phyloP scores from a whole-genome alignment of 1,139 yeast genomes.

The Taphrina betulina region DNA sequence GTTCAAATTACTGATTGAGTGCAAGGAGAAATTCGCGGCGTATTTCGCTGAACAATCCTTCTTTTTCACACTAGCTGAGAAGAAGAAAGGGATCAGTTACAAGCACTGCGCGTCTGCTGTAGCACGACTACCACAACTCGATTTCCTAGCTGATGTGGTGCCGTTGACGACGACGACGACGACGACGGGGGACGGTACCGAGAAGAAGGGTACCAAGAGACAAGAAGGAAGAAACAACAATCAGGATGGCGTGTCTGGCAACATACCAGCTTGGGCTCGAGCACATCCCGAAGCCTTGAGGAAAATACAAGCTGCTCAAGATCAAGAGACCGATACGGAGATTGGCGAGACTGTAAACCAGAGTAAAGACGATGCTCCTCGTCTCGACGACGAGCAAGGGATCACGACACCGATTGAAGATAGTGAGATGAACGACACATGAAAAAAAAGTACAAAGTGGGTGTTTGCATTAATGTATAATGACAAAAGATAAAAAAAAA shows the following conservation, averaged over 20 bases:
- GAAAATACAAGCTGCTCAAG: neutral
- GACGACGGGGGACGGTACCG: conserved; percentile 14
- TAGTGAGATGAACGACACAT: too few species aligned
- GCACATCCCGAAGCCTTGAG: neutral
- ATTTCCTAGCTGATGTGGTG: conserved; percentile 28
- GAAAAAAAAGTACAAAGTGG: too few species aligned
- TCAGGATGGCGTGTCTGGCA: neutral
- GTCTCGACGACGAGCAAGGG: too few species aligned
- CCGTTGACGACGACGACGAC: conserved; percentile 11
- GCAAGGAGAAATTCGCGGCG: conserved; percentile 27
- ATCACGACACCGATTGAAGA: too few species aligned
- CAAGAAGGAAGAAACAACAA: conserved; percentile 1
- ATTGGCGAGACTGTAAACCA: neutral
- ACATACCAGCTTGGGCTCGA: neutral
- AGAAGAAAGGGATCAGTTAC: conserved; percentile 25
- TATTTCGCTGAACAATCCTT: conserved; percentile 31
- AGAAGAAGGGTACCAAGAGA: neutral
- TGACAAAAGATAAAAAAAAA: too few species aligned
- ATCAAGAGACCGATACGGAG: neutral
- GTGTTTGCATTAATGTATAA: too few species aligned
- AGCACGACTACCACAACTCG: conserved; percentile 28
- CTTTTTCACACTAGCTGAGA: conserved; percentile 29
- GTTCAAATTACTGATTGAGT: too few species aligned
- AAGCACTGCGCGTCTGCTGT: conserved; percentile 29
- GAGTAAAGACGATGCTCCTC: too few species aligned